phyloP scores from a whole-genome alignment of 805 yeast species.

The Torulaspora quercuum region DNA sequence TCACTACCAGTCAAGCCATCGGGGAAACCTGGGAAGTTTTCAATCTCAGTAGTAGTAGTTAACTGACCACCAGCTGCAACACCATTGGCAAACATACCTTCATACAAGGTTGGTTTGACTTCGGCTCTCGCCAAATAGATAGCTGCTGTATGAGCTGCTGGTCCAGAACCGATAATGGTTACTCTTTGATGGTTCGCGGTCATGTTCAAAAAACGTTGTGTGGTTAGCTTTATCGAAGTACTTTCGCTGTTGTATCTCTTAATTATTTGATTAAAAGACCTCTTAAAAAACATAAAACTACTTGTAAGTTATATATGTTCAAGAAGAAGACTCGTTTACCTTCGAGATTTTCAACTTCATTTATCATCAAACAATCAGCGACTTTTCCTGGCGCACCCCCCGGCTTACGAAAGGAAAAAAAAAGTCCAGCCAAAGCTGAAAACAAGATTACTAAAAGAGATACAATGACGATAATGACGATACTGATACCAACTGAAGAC shows the following conservation, averaged over 20 bases:
- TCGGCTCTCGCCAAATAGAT: conserved; percentile 96
- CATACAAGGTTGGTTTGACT: conserved; percentile 87
- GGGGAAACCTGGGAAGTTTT: conserved; percentile 99
- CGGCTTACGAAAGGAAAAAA: conserved; percentile 7
- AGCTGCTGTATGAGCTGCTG: conserved; percentile 99
- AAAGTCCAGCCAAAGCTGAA: conserved; percentile 2
- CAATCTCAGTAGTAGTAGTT: conserved; percentile 97
- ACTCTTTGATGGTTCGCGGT: conserved; percentile 60
- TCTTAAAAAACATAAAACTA: conserved; percentile 2
- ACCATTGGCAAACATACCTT: conserved; percentile 95
- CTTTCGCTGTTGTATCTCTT: not conserved
- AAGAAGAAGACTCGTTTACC: too few relatives aligned
- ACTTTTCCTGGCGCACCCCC: conserved; percentile 1
- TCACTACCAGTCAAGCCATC: conserved; percentile 81
- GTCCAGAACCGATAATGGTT: conserved; percentile 93
- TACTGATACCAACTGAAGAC: too few relatives aligned
- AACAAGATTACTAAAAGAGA: not conserved
- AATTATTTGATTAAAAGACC: not conserved
- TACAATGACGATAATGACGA: not conserved
- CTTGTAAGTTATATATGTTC: too few relatives aligned
- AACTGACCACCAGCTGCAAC: conserved; percentile 99
- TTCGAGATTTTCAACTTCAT: not conserved
- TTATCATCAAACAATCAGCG: not conserved
- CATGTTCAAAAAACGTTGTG: too few relatives aligned
- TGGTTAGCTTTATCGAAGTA: too few relatives aligned